Evolutionary conservation across 139 green algal genomes (phyloP).

Genomic region (Medakamo hakoo): DNA sequence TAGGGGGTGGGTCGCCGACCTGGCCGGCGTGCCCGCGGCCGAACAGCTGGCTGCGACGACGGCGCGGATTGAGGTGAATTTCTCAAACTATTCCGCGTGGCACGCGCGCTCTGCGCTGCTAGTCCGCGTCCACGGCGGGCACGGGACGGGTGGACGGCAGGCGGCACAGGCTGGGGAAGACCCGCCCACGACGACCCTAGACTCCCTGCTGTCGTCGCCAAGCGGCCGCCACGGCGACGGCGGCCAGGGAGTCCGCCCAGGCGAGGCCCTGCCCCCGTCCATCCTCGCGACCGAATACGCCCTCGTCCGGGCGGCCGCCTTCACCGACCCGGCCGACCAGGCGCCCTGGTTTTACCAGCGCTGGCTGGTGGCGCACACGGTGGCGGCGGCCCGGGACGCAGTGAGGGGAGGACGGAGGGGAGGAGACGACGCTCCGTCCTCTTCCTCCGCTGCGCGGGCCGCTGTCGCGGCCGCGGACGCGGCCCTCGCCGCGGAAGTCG

Average conservation of each 20-base stretch:
- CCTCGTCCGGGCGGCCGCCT: constrained; percentile 80
- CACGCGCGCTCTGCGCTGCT: constrained; percentile 75
- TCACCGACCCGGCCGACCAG: constrained; percentile 84
- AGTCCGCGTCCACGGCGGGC: constrained; percentile 12
- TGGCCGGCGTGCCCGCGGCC: constrained; percentile 25
- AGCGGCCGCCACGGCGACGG: not conserved
- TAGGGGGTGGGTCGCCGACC: constrained; percentile 43
- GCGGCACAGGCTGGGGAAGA: not conserved
- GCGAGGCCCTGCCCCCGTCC: constrained; percentile 21
- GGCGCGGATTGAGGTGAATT: constrained; percentile 82
- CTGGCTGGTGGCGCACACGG: constrained; percentile 63
- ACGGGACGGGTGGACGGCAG: not conserved
- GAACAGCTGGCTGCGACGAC: constrained; percentile 50
- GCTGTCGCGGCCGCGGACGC: constrained; percentile 7
- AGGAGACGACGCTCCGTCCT: not conserved
- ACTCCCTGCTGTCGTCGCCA: not conserved
- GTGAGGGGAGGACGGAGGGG: not conserved
- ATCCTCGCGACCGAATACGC: constrained; percentile 76
- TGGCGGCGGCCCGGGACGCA: constrained; percentile 11
- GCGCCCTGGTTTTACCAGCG: constrained; percentile 87
- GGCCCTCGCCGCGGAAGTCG: constrained; percentile 3
- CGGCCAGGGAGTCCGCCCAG: not conserved
- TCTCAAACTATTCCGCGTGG: constrained; percentile 96
- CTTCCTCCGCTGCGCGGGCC: constrained; percentile 1
- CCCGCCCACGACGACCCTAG: not conserved